Base-by-base conservation (phyloP, 352 stramenopile species). In the Phytophthora fragariae region DNA sequence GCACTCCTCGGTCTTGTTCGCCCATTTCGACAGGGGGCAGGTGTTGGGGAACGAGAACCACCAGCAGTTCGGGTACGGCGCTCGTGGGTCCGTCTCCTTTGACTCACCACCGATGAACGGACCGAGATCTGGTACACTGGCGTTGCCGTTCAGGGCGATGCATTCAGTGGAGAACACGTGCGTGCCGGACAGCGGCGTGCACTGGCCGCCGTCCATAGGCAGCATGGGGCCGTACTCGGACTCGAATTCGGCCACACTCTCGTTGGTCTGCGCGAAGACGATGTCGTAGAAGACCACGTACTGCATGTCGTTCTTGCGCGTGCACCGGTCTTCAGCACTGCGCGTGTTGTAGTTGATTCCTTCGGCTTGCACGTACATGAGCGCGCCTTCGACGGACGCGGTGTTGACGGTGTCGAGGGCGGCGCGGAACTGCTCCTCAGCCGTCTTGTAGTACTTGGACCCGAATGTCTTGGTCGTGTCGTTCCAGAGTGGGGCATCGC, bases 1-100 rank as follows among this genome's bases (percentile, higher is more conserved):
- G 52, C 85, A 92, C 19, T 58, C 49, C 19, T 87, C 78, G 0
- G 76, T 89, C 74, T 89, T 92, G 66, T 76, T 53, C 1, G 41
- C 41, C 64, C 74, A 87, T 19, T 68, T 74, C 46, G 75, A 21
- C 17, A 83, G 19, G 3, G 77, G 80, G 12, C 84, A 87, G 27
- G 62, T 80, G 72, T 88, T 88, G n/a, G 82, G 82, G 44, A 89
- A 76, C 27, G 82, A 89, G 57, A 81, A 89, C 82, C 79, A 87
- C 69, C 73, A 83, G 37, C 73, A 82, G 29, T 83, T 73, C 24
- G 76, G 80, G 70, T 89, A 89, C 12, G 81, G 81, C 3, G 80
- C 76, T n/a, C 76, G 69, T 12, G 75, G 29, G 47, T 84, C 76
- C 9, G 76, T 65, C 33, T 78, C 70, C 62, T 82, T 68, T 6